phyloP scores from a whole-genome alignment of 2,329 filamentous ascomycete species.

The Claviceps maximensis region DNA sequence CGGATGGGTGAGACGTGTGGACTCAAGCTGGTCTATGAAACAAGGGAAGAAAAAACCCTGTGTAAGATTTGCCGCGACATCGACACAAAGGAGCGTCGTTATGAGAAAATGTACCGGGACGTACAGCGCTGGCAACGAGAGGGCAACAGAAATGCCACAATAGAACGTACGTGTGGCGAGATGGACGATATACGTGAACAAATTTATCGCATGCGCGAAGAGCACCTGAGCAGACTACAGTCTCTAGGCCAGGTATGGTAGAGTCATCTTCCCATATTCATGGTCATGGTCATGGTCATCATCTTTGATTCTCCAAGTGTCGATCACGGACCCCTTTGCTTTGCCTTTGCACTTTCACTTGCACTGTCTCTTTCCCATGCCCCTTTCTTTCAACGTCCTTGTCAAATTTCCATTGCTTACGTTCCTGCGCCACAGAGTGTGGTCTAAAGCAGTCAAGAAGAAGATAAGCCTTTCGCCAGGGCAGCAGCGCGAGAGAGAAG shows the following conservation, averaged over 20 bases:
- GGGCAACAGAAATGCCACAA: slow-evolving; percentile 59
- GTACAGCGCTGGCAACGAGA: slow-evolving; percentile 66
- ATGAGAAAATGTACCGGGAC: slow-evolving; percentile 60
- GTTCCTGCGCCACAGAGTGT: neutral
- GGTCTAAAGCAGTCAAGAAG: slow-evolving; percentile 1
- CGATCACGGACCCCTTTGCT: too few relatives aligned
- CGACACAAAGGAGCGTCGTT: slow-evolving; percentile 67
- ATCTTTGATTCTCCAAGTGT: too few relatives aligned
- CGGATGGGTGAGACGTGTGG: slow-evolving; percentile 94
- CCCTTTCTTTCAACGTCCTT: neutral
- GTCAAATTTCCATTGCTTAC: neutral
- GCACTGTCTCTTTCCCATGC: neutral
- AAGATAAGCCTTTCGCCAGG: slow-evolving; percentile 1
- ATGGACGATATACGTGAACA: slow-evolving; percentile 53
- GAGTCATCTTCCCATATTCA: neutral
- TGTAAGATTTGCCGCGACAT: slow-evolving; percentile 86
- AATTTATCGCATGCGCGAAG: slow-evolving; percentile 33
- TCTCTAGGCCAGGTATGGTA: slow-evolving; percentile 20
- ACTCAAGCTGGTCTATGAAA: slow-evolving; percentile 75
- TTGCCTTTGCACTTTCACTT: too few relatives aligned
- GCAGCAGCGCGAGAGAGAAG: neutral
- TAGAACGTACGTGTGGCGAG: slow-evolving; percentile 57
- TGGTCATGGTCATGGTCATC: neutral
- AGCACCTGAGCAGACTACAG: slow-evolving; percentile 23
- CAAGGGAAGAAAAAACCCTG: slow-evolving; percentile 45